These are phyloP conservation scores for Alternaria sp. DNA, from an alignment of 2,329 filamentous ascomycete species.

Conservation along the genomic window DNA sequence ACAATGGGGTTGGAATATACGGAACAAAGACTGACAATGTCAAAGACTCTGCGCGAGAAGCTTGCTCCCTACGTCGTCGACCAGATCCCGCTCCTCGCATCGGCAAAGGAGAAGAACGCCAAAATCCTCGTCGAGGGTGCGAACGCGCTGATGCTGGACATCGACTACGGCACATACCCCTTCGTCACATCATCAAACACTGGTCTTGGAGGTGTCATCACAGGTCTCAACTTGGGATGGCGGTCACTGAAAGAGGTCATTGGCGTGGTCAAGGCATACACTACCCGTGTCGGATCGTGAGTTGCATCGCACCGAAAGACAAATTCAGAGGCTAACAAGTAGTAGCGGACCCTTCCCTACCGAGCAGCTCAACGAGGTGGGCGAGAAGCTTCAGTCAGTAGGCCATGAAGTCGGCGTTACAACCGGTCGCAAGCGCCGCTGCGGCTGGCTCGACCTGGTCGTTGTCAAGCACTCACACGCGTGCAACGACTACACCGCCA, in stretches of 20 bases:
- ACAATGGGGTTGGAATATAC: background rate
- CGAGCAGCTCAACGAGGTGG: conserved; percentile 65
- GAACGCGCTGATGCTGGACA: conserved; percentile 72
- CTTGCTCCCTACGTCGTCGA: conserved; percentile 70
- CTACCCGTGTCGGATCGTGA: conserved; percentile 62
- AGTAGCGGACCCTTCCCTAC: conserved; percentile 71
- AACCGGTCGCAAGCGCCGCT: conserved; percentile 67
- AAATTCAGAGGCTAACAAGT: conserved; percentile 10
- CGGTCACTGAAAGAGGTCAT: conserved; percentile 67
- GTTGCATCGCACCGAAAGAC: conserved; percentile 1
- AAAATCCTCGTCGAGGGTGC: conserved; percentile 74
- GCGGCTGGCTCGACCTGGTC: conserved; percentile 72
- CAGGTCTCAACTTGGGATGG: conserved; percentile 67
- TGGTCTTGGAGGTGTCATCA: conserved; percentile 67
- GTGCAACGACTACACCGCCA: conserved; percentile 71
- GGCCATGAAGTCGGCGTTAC: conserved; percentile 64
- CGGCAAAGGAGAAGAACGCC: conserved; percentile 64
- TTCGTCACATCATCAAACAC: conserved; percentile 67
- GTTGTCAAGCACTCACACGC: conserved; percentile 69
- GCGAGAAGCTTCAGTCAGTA: conserved; percentile 63
- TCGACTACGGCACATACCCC: conserved; percentile 64
- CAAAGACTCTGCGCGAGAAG: conserved; percentile 60
- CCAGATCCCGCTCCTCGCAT: conserved; percentile 68
- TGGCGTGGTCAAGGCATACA: conserved; percentile 73
- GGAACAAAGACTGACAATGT: background rate